Conservation (phyloP, 345 rosid species). For the Draba incana region DNA sequence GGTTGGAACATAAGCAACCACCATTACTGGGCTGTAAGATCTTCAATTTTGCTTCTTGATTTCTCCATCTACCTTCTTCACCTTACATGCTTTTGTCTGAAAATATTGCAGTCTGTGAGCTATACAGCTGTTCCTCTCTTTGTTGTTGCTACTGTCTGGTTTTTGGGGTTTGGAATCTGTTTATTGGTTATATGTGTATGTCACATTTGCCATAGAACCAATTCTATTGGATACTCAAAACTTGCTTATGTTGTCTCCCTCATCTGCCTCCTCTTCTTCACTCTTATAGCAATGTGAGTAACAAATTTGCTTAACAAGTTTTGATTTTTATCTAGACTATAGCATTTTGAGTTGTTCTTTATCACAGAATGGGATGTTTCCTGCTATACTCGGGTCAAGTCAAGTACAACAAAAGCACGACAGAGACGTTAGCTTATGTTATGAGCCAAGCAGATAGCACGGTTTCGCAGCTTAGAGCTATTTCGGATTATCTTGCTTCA, state of each 20-base stretch:
- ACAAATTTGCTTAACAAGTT: background rate
- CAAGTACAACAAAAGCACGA: conserved; percentile 67
- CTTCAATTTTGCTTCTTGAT: background rate
- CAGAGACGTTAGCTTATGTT: conserved; percentile 69
- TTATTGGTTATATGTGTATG: conserved; percentile 54
- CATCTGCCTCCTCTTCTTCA: conserved; percentile 63
- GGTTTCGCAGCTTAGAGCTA: conserved; percentile 57
- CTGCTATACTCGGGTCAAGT: conserved; percentile 78
- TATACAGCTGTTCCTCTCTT: conserved; percentile 80
- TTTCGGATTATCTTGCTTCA: conserved; percentile 67
- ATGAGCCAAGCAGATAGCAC: conserved; percentile 74
- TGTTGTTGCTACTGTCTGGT: conserved; percentile 69
- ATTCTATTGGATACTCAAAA: conserved; percentile 61
- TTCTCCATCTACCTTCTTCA: background rate
- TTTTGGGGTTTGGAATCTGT: conserved; percentile 71
- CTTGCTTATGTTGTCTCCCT: conserved; percentile 72
- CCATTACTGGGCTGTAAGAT: conserved; percentile 97
- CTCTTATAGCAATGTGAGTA: conserved; percentile 68
- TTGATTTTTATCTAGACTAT: conserved; percentile 12
- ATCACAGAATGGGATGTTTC: conserved; percentile 77
- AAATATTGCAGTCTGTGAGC: conserved; percentile 74
- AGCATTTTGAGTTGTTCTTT: conserved; percentile 14
- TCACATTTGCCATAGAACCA: conserved; percentile 52
- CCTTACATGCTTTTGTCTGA: conserved; percentile 9
- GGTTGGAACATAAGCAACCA: conserved; percentile 86